Evolutionary conservation across 140 eudicot species (phyloP), one percentile per base, ranked within the genome.

Genomic region (Anethum foeniculum): DNA sequence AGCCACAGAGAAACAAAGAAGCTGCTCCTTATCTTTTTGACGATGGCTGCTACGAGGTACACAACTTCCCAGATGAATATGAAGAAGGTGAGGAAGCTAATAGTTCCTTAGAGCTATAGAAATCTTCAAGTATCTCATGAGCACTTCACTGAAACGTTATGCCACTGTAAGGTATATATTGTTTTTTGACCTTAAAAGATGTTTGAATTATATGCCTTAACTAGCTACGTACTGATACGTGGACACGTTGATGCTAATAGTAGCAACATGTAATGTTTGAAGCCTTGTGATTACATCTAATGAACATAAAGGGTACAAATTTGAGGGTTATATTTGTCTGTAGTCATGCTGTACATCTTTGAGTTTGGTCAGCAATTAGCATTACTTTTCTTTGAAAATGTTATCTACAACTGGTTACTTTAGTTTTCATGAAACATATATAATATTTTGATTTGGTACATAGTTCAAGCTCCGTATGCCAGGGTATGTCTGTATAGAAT

Each of bases 71-170:
- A 36, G 88, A 83, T 15, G 90, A 88, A 4, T 85, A 82, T 82
- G 94, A 86, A 76, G 94, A 88, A 75, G 90, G 83, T 18, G 88
- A 87, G 80, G 89, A 86, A 80, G 85, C 80, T 39, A 56, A 80
- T 76, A 82, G 81, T 81, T 78, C 79, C 75, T 69, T 89, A 4
- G 87, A 85, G 73, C 58, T 80, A 6, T 88, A 84, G 71, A 77
- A 62, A 21, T 65, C 25, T 52, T 30, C 65, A 9, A n/a, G 78
- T n/a, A n/a, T n/a, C 11, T 1, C 18, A 15, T 11, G 49, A 44
- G 58, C 8, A 74, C 58, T 25, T 44, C 23, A 74, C n/a, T 34
- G 27, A 34, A 71, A 44, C 5, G 18, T 44, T 12, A 74, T 74
- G 78, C 54, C 30, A 41, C 77, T 19, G 14, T 21, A 72, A 39